These are phyloP conservation scores for Hypoxylon crocopeplum DNA, from an alignment of 495 filamentous ascomycete species.

Conservation along the genomic window DNA sequence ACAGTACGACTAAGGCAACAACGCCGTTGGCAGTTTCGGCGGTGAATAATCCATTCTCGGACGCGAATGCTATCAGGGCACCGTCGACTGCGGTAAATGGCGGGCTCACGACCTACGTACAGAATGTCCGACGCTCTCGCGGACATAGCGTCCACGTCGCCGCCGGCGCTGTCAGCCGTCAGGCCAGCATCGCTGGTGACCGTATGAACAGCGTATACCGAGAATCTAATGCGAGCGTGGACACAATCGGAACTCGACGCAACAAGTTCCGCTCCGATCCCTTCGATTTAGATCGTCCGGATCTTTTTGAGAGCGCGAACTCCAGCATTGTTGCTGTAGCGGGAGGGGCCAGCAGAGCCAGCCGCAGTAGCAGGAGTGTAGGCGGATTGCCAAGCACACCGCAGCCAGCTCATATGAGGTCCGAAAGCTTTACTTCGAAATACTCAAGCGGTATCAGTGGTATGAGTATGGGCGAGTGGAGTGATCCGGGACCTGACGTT, in stretches of 20 bases:
- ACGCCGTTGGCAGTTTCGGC: conserved; percentile 43
- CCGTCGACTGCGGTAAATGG: conserved; percentile 29
- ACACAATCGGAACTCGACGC: conserved; percentile 42
- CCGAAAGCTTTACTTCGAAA: conserved; percentile 50
- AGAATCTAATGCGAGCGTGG: conserved; percentile 43
- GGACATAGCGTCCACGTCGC: conserved; percentile 47
- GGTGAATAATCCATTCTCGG: conserved; percentile 52
- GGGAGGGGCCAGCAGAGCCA: conserved; percentile 24
- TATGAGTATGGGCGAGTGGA: conserved; percentile 51
- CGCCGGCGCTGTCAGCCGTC: conserved; percentile 33
- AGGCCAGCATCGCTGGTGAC: conserved; percentile 16
- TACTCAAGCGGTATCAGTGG: conserved; percentile 56
- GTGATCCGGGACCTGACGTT: conserved; percentile 60
- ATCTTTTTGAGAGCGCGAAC: conserved; percentile 45
- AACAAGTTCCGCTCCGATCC: conserved; percentile 69
- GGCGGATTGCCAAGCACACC: conserved; percentile 27
- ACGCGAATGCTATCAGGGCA: conserved; percentile 45
- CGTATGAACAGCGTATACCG: conserved; percentile 43
- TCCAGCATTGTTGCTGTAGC: conserved; percentile 18
- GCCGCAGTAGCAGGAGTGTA: conserved; percentile 24
- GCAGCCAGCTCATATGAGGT: conserved; percentile 30
- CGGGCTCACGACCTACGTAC: conserved; percentile 47
- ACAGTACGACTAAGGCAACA: conserved; percentile 46
- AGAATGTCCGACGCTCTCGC: conserved; percentile 53
- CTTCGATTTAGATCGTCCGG: conserved; percentile 68